Evolutionary conservation across 192 early-diverging fungal genomes (phyloP).

Genomic region (Ambispora gerdemannii): DNA sequence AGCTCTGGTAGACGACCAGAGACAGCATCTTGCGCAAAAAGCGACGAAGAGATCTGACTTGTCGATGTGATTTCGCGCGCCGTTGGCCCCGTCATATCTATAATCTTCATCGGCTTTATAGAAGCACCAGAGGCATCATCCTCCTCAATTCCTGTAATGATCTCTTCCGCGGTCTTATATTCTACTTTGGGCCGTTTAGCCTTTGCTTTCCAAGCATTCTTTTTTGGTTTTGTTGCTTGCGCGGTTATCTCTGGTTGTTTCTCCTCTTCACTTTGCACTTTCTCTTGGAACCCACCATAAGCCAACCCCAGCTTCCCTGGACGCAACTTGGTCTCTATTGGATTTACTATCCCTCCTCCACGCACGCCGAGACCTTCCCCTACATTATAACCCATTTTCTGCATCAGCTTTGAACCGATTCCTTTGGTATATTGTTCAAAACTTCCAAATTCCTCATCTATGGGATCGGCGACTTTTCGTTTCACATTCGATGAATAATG

Average conservation of each 20-base stretch:
- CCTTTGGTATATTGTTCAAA: constrained; percentile 42
- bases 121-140: no score
- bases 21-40: constrained; percentile 45
- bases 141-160: constrained; percentile 56
- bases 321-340: constrained; percentile 83
- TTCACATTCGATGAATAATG: no score
- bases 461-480: no score
- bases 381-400: constrained; percentile 84
- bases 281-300: constrained; percentile 76
- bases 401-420: constrained; percentile 77
- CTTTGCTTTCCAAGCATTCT: constrained; percentile 45
- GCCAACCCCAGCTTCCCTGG: constrained; percentile 81
- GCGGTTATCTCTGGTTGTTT: constrained; percentile 29
- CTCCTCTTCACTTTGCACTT: constrained; percentile 59
- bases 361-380: constrained; percentile 89
- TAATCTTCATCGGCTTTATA: constrained; percentile 61
- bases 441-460: constrained; percentile 12
- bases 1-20: constrained; percentile 69
- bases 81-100: constrained; percentile 80
- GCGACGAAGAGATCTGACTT: constrained; percentile 46
- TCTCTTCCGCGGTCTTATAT: constrained; percentile 76
- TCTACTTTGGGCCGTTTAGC: constrained; percentile 41
- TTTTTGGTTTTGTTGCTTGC: no score
- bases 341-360: constrained; percentile 84
- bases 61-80: constrained; percentile 48